phyloP scores from a whole-genome alignment of 768 basidiomycete genomes.

The Heimioporus sp. region DNA sequence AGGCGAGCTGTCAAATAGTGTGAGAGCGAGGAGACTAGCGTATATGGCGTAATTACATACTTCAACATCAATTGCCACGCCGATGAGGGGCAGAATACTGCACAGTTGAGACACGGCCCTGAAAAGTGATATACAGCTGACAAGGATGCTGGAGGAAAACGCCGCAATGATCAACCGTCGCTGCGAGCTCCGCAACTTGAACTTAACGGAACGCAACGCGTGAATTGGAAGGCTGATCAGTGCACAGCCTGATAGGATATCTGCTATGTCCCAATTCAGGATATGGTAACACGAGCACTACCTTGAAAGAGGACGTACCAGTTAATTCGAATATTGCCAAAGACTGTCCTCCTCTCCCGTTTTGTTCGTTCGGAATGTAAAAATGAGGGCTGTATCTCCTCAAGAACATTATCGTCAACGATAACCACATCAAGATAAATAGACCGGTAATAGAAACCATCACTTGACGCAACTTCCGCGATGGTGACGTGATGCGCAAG shows the following conservation, averaged over 20 bases:
- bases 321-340: conserved; percentile 14
- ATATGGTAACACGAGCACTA: not conserved
- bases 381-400: not conserved
- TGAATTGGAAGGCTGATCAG: conserved; percentile 11
- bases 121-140: conserved; percentile 4
- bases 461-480: conserved; percentile 5
- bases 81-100: not conserved
- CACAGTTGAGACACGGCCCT: conserved; percentile 9
- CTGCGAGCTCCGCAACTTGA: conserved; percentile 1
- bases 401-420: conserved; percentile 1
- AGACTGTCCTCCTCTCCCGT: not conserved
- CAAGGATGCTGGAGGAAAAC: conserved; percentile 7
- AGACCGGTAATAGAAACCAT: conserved; percentile 4
- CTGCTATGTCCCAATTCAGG: conserved; percentile 11
- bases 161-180: conserved; percentile 6
- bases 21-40: not conserved
- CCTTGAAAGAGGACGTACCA: conserved; percentile 1
- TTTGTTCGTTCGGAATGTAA: not conserved
- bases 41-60: conserved; percentile 2
- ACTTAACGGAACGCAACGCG: conserved; percentile 2
- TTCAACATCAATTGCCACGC: conserved; percentile 12
- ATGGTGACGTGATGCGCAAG: conserved; percentile 6
- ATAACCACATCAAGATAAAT: conserved; percentile 13
- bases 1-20: conserved; percentile 12
- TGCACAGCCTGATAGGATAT: conserved; percentile 18